Conservation (phyloP, 441 rosid genomes). For the Adansonia grandidieri region DNA sequence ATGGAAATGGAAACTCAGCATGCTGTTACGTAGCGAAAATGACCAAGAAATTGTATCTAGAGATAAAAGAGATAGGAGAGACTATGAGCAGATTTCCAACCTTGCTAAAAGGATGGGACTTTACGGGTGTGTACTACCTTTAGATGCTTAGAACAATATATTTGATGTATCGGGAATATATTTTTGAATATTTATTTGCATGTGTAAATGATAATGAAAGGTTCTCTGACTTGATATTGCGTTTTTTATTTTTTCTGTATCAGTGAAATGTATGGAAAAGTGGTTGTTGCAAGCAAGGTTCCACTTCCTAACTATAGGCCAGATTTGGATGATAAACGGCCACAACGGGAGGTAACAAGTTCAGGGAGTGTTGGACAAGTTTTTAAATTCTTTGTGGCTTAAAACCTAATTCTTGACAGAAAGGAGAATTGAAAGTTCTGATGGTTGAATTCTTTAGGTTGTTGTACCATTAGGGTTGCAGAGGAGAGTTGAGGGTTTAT, state of each 20-base stretch:
- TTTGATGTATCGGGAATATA: neutral
- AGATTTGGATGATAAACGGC: constrained; percentile 97
- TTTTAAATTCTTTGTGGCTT: constrained; percentile 8
- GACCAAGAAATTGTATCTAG: constrained; percentile 86
- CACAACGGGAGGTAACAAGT: constrained; percentile 87
- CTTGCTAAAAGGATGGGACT: constrained; percentile 94
- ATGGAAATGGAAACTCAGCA: constrained; percentile 96
- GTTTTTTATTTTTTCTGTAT: neutral
- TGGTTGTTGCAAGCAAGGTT: constrained; percentile 95
- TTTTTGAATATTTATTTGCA: neutral
- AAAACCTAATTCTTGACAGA: neutral
- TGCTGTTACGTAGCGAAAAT: constrained; percentile 67
- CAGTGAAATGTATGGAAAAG: constrained; percentile 92
- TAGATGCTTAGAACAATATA: neutral
- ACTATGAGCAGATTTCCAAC: constrained; percentile 85
- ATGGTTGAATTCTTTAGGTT: constrained; percentile 53
- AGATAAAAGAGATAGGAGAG: constrained; percentile 94
- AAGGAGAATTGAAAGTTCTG: constrained; percentile 20
- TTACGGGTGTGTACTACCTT: constrained; percentile 55
- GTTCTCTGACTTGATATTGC: neutral
- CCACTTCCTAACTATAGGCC: constrained; percentile 98
- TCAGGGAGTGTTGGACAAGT: constrained; percentile 25
- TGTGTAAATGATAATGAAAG: neutral
- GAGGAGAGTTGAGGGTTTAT: constrained; percentile 92
- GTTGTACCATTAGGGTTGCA: constrained; percentile 86